These are phyloP conservation scores for Hortiboletus campestris DNA, from an alignment of 768 basidiomycete species.

Conservation along the genomic window DNA sequence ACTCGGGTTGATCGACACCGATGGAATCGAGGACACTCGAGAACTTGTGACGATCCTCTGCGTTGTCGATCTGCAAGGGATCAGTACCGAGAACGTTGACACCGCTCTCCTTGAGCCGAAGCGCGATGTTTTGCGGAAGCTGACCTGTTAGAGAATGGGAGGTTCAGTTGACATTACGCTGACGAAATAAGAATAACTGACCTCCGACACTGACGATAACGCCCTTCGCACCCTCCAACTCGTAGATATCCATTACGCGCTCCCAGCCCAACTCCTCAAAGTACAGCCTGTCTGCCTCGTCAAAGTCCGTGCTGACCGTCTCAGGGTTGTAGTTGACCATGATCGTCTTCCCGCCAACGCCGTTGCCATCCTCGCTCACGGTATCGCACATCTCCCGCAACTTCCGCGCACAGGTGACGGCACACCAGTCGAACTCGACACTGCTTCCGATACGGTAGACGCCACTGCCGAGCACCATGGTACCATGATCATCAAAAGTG, in stretches of 20 bases:
- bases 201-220: slow-evolving; percentile 97
- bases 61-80: slow-evolving; percentile 91
- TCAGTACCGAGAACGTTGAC: slow-evolving; percentile 96
- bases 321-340: slow-evolving; percentile 99
- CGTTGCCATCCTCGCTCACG: slow-evolving; percentile 12
- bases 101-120: slow-evolving; percentile 85
- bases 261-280: slow-evolving; percentile 98
- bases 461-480: slow-evolving; percentile 98
- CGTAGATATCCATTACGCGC: slow-evolving; percentile 99
- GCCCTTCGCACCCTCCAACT: slow-evolving; percentile 88
- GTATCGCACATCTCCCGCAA: slow-evolving; percentile 78
- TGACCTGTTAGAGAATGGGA: slow-evolving; percentile 58
- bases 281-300: slow-evolving; percentile 98
- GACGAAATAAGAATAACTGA: slow-evolving; percentile 34
- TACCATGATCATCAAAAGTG: slow-evolving; percentile 92
- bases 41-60: slow-evolving; percentile 99
- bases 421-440: slow-evolving; percentile 99
- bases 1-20: slow-evolving; percentile 95
- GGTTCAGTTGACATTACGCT: not conserved
- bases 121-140: slow-evolving; percentile 97
- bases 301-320: slow-evolving; percentile 98
- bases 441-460: slow-evolving; percentile 98
- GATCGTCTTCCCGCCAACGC: slow-evolving; percentile 69
- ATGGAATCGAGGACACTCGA: slow-evolving; percentile 93
- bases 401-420: slow-evolving; percentile 95